phyloP scores from a whole-genome alignment of 2,329 filamentous ascomycete species.

The Ceratocystis papillata region DNA sequence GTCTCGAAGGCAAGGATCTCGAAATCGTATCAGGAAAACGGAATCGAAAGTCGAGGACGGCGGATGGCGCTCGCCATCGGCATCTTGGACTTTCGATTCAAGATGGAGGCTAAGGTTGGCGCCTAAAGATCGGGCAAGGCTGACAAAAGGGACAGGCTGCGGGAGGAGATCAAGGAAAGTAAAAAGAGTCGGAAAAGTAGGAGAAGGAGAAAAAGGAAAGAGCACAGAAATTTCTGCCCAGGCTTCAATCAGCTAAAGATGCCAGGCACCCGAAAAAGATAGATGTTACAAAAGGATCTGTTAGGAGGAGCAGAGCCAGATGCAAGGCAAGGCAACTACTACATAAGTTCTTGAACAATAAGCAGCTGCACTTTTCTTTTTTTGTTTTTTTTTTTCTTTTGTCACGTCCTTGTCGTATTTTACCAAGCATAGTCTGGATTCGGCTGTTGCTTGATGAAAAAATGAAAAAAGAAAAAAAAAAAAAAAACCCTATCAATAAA shows the following conservation, averaged over 20 bases:
- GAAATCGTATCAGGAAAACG: conserved; percentile 18
- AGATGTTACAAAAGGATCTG: conserved; percentile 7
- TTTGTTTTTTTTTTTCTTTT: not conserved
- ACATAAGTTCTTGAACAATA: not conserved
- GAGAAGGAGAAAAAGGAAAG: conserved; percentile 14
- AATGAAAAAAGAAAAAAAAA: not conserved
- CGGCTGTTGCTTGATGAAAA: conserved; percentile 4
- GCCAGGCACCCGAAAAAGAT: conserved; percentile 4
- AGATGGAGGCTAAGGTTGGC: conserved; percentile 10
- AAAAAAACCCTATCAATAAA: not conserved
- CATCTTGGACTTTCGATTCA: conserved; percentile 21
- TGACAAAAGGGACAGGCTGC: not conserved
- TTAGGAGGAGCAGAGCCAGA: conserved; percentile 9
- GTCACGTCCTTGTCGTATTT: not conserved
- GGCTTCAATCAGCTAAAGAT: not conserved
- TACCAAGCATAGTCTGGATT: conserved; percentile 3
- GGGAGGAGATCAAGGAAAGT: not conserved
- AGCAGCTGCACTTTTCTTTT: conserved; percentile 3
- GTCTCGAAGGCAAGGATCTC: conserved; percentile 14
- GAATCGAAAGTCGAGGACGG: conserved; percentile 21
- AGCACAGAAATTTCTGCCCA: conserved; percentile 3
- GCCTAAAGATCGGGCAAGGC: not conserved
- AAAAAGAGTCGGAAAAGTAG: not conserved
- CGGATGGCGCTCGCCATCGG: conserved; percentile 23
- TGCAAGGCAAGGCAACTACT: conserved; percentile 7